Evolutionary conservation across 257 asterid genomes (phyloP).

Genomic region (Solanum phureja): DNA sequence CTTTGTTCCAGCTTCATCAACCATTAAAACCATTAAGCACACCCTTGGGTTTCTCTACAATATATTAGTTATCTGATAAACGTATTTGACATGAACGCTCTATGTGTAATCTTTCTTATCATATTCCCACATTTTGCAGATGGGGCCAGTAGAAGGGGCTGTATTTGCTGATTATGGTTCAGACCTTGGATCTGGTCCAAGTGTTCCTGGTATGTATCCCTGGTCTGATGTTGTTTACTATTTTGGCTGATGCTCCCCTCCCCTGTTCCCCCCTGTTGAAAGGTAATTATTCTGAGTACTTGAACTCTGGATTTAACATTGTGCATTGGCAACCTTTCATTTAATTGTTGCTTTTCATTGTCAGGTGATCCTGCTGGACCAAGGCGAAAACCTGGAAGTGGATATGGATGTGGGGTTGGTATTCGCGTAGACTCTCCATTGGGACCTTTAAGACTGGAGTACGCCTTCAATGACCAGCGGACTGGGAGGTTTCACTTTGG

Average conservation of each 20-base stretch:
- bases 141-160: slow-evolving; percentile 77
- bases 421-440: slow-evolving; percentile 85
- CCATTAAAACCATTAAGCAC: not conserved
- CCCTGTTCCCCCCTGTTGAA: not conserved
- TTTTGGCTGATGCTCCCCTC: not conserved
- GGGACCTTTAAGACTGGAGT: slow-evolving; percentile 93
- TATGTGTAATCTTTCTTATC: not conserved
- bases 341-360: not conserved
- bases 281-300: not conserved
- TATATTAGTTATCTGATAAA: not conserved
- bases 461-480: slow-evolving; percentile 76
- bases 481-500: slow-evolving; percentile 92
- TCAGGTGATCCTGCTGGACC: slow-evolving; percentile 98
- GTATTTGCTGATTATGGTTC: slow-evolving; percentile 91
- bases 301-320: not conserved
- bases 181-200: slow-evolving; percentile 86
- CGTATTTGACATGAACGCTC: not conserved
- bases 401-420: slow-evolving; percentile 84
- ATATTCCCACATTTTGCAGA: slow-evolving; percentile 31
- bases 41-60: not conserved
- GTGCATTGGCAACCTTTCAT: not conserved
- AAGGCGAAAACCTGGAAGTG: slow-evolving; percentile 90
- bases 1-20: not conserved
- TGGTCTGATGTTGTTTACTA: not conserved
- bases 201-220: slow-evolving; percentile 58